These are phyloP conservation scores for Linum trigynum DNA, from an alignment of 345 rosid genomes.

Conservation along the genomic window DNA sequence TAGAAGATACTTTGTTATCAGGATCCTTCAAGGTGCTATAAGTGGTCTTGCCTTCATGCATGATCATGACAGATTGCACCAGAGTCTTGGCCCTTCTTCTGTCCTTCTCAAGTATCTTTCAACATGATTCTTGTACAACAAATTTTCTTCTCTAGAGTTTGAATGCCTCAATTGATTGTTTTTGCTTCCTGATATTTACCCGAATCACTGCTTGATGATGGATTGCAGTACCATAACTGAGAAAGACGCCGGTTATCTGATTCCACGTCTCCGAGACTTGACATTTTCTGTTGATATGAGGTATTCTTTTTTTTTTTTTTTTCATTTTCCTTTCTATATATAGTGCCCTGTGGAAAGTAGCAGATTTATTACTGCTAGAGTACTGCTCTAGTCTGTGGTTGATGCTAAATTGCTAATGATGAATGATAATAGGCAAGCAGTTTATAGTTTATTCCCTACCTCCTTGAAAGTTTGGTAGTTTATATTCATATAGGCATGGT, in stretches of 20 bases:
- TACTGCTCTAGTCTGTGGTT: neutral
- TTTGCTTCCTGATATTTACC: constrained; percentile 7
- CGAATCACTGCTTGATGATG: constrained; percentile 9
- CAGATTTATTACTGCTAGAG: too few species aligned
- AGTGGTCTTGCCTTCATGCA: constrained; percentile 84
- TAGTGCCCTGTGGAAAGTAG: neutral
- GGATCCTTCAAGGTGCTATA: constrained; percentile 66
- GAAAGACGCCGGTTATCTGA: constrained; percentile 63
- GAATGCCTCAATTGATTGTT: neutral
- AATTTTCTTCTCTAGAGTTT: neutral
- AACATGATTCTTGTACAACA: neutral
- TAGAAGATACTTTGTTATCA: constrained; percentile 48
- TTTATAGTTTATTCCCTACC: neutral
- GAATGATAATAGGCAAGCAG: neutral
- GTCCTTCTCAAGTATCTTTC: constrained; percentile 66
- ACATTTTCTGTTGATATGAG: constrained; percentile 86
- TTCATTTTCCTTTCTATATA: constrained; percentile 3
- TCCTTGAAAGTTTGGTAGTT: too few species aligned
- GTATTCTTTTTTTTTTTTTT: constrained; percentile 24
- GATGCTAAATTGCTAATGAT: neutral
- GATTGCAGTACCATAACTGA: constrained; percentile 57
- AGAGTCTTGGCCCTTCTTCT: constrained; percentile 94
- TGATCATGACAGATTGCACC: constrained; percentile 75
- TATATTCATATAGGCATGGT: too few species aligned
- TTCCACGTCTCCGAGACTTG: constrained; percentile 82